These are phyloP conservation scores for Zelopaecilomyces penicillatus DNA, from an alignment of 2,329 filamentous ascomycete species.

Conservation along the genomic window DNA sequence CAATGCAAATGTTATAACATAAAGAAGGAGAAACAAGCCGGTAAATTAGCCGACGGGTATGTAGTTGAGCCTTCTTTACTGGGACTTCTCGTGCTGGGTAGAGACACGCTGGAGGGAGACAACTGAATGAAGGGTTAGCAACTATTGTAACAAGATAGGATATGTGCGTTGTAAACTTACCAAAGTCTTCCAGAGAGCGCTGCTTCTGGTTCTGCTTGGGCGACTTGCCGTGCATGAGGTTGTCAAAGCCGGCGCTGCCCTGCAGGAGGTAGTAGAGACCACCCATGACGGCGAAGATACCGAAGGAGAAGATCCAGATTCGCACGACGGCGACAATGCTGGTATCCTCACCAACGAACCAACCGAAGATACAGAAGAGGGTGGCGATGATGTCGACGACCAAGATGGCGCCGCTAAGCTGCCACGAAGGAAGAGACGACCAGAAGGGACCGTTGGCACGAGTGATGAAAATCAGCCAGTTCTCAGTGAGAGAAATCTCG, in stretches of 20 bases:
- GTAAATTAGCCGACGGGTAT: constrained; percentile 30
- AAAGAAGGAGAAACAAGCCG: constrained; percentile 30
- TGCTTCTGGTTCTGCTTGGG: constrained; percentile 76
- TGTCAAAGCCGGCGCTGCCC: constrained; percentile 74
- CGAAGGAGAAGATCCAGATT: constrained; percentile 87
- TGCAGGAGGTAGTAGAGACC: constrained; percentile 69
- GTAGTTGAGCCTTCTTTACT: constrained; percentile 42
- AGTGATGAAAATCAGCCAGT: constrained; percentile 95
- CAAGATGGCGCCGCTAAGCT: constrained; percentile 69
- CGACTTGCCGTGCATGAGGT: constrained; percentile 86
- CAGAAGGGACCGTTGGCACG: constrained; percentile 89
- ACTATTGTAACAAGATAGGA: background rate
- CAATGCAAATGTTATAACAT: constrained; percentile 30
- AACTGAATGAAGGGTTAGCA: constrained; percentile 54
- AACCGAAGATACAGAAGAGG: constrained; percentile 78
- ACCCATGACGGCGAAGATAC: constrained; percentile 77
- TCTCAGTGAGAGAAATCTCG: constrained; percentile 83
- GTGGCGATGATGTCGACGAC: constrained; percentile 78
- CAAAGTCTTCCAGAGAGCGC: constrained; percentile 80
- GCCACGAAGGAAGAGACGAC: constrained; percentile 83
- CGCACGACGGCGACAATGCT: constrained; percentile 78
- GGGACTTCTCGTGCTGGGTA: constrained; percentile 83
- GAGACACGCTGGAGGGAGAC: constrained; percentile 85
- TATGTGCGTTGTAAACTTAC: constrained; percentile 47
- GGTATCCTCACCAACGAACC: constrained; percentile 61